phyloP scores from a whole-genome alignment of 2,329 filamentous ascomycete species.

The Botrytis fragariae region DNA sequence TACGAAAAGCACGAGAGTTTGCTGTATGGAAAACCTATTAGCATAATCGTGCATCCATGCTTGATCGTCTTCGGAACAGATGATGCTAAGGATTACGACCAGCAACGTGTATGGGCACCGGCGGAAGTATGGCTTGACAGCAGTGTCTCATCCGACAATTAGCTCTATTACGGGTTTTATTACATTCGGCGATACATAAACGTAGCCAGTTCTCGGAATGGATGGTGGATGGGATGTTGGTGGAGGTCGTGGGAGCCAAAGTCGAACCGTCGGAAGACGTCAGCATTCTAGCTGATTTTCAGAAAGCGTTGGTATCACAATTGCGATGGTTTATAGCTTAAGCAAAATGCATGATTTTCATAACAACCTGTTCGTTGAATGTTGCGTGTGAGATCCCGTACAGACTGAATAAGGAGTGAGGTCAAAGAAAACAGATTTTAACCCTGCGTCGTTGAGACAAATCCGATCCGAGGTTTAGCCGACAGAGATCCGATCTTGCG shows the following conservation, averaged over 20 bases:
- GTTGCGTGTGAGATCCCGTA: not conserved
- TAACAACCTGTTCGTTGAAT: not conserved
- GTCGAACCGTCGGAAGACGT: too few species aligned
- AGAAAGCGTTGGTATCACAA: too few species aligned
- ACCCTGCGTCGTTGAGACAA: not conserved
- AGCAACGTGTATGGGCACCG: slow-evolving; percentile 23
- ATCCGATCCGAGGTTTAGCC: not conserved
- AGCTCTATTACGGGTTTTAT: not conserved
- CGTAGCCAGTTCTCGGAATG: too few species aligned
- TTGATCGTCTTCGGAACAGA: slow-evolving; percentile 24
- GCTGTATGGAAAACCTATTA: slow-evolving; percentile 20
- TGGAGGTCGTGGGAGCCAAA: too few species aligned
- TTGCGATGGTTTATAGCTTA: not conserved
- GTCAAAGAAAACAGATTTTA: not conserved
- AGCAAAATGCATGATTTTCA: not conserved
- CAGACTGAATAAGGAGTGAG: not conserved
- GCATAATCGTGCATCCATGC: slow-evolving; percentile 26
- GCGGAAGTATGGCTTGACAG: slow-evolving; percentile 31
- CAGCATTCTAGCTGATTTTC: too few species aligned
- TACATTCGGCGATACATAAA: not conserved
- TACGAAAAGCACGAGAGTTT: slow-evolving; percentile 23
- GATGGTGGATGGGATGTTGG: too few species aligned
- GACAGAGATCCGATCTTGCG: not conserved
- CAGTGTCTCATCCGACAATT: not conserved
- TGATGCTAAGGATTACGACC: slow-evolving; percentile 28